Percentiles rank a stretch among this genome's conserved stretches.
phyloP scores from a whole-genome alignment of 2,329 filamentous ascomycete genomes.

The Tolypocladium pustulatum region DNA sequence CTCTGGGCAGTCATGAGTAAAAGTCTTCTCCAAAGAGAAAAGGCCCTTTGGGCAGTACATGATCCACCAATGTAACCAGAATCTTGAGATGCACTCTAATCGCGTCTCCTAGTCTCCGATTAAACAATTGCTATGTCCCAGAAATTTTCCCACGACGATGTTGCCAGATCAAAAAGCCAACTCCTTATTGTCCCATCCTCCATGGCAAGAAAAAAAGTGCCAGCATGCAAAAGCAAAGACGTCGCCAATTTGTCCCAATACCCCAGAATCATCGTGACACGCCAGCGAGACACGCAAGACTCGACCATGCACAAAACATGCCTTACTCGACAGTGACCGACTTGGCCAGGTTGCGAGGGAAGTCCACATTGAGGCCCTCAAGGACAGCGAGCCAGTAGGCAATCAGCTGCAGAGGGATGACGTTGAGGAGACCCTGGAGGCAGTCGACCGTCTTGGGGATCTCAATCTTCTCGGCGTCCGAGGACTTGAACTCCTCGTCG shows the following conservation, averaged over 20 bases:
- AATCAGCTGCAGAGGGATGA: conserved; percentile 94
- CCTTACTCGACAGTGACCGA: conserved; percentile 94
- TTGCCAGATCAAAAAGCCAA: conserved; percentile 10
- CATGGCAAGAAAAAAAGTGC: not conserved
- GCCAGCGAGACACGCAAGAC: conserved; percentile 5
- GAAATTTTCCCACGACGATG: conserved; percentile 1
- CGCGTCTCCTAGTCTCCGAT: not conserved
- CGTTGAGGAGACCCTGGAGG: conserved; percentile 93
- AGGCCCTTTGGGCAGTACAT: not conserved
- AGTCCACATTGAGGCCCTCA: conserved; percentile 94
- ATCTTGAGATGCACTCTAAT: not conserved
- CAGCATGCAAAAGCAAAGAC: not conserved
- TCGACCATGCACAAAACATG: not conserved
- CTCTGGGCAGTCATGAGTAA: not conserved
- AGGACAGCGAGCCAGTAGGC: conserved; percentile 97
- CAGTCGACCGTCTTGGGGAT: conserved; percentile 92
- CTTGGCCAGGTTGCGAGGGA: conserved; percentile 97
- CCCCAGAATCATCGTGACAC: conserved; percentile 1
- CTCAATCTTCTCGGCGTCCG: conserved; percentile 93
- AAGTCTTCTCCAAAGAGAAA: not conserved
- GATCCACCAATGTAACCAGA: not conserved
- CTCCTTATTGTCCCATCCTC: conserved; percentile 7
- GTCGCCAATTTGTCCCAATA: conserved; percentile 1
- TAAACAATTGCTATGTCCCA: conserved; percentile 5
- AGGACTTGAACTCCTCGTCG: conserved; percentile 80